These are phyloP conservation scores for Kwoniella dejecticola DNA, from an alignment of 768 basidiomycete genomes.

Conservation along the genomic window DNA sequence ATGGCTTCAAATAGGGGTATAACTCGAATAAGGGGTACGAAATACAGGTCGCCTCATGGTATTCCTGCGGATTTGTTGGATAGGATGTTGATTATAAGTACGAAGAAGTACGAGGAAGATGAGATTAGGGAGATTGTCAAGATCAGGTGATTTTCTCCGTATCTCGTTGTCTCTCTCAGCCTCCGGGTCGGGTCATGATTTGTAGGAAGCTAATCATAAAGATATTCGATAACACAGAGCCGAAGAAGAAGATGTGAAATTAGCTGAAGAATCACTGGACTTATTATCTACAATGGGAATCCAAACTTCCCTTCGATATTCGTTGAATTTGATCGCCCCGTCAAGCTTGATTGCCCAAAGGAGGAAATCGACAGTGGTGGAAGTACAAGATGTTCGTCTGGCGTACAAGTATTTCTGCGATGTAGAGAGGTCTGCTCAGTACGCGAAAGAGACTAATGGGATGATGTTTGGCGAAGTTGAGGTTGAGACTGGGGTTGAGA, in stretches of 20 bases:
- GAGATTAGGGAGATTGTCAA: conserved; percentile 90
- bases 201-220: no score
- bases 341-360: conserved; percentile 81
- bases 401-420: conserved; percentile 65
- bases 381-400: conserved; percentile 77
- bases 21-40: conserved; percentile 91
- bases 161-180: no score
- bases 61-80: conserved; percentile 93
- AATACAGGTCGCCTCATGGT: conserved; percentile 90
- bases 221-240: conserved; percentile 64
- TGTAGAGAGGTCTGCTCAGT: conserved; percentile 50
- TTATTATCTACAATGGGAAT: conserved; percentile 86
- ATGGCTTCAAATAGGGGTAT: conserved; percentile 98
- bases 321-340: conserved; percentile 91
- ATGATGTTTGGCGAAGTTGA: conserved; percentile 57
- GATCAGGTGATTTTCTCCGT: conserved; percentile 81
- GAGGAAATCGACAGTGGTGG: conserved; percentile 74
- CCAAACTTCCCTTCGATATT: conserved; percentile 89
- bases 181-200: no score
- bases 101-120: conserved; percentile 75
- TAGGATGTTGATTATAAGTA: conserved; percentile 92
- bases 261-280: conserved; percentile 69
- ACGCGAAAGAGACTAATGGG: conserved; percentile 54
- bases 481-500: conserved; percentile 6
- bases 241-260: conserved; percentile 90